Evolutionary conservation across 2,329 filamentous ascomycete genomes (phyloP), one percentile per base, ranked within the genome.

Genomic region (Fulvia fulva): DNA sequence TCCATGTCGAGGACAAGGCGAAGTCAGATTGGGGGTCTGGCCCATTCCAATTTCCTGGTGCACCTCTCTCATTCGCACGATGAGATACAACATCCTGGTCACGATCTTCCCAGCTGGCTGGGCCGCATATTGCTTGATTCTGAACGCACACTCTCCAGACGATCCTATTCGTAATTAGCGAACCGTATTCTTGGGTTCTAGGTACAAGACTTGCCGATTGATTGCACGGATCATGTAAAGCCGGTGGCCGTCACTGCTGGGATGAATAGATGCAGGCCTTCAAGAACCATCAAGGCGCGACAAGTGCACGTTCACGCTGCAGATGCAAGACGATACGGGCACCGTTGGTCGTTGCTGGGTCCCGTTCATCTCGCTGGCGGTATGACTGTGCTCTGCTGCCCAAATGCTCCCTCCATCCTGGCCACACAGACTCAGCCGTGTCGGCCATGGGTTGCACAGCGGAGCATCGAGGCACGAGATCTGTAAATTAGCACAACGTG

Each of bases 121-220:
- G 62, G 52, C 44, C 56, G 45, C 52, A 60, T 32, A 37, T 52
- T 57, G 59, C 62, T 63, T 58, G 57, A 50, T 51, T 62, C 57
- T 55, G 55, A 14, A 32, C 16, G 43, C 26, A 44, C 25, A 14
- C 22, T 53, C 57, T 61, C 57, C 60, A 54, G 59, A 43, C 51
- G 56, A 63, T 63, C 57, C 56, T 41, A 58, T 62, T 62, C 57
- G 61, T 50, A 55, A 59, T 54, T 53, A 53, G 57, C 51, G 57
- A 54, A 43, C 55, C 54, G 52, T 51, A 57, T 32, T 44, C 25
- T 49, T 63, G 61, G 59, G 34, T 54, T 43, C 51, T 43, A 49
- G n/a, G 45, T 52, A 49, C 56, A 53, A 28, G 50, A n/a, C 16
- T 28, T 52, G 57, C 47, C 22, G 50, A 21, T 26, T 45, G 55